phyloP scores from a whole-genome alignment of 805 yeast species.

The Wickerhamiella lipophila region DNA sequence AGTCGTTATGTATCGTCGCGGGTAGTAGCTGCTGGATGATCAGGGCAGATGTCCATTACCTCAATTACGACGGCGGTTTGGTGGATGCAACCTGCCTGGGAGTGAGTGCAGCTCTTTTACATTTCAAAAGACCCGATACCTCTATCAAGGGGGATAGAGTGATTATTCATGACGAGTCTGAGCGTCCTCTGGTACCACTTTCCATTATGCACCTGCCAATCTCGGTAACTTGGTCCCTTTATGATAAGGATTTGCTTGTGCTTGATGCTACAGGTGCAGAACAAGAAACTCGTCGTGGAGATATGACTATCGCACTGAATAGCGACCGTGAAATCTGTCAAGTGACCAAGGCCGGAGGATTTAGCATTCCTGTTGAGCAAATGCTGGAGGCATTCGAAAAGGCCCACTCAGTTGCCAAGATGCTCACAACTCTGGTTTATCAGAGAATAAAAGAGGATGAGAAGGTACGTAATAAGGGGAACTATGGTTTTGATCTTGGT shows the following conservation, averaged over 20 bases:
- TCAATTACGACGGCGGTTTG: slow-evolving; percentile 86
- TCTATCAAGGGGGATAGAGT: slow-evolving; percentile 40
- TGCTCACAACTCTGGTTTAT: slow-evolving; percentile 52
- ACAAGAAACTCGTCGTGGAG: slow-evolving; percentile 64
- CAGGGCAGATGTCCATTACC: slow-evolving; percentile 77
- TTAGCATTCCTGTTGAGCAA: slow-evolving; percentile 60
- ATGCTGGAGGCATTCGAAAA: slow-evolving; percentile 55
- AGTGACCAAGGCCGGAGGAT: slow-evolving; percentile 78
- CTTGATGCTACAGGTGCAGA: slow-evolving; percentile 70
- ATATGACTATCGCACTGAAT: slow-evolving; percentile 73
- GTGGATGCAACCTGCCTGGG: slow-evolving; percentile 86
- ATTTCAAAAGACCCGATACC: slow-evolving; percentile 74
- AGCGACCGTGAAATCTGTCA: slow-evolving; percentile 87
- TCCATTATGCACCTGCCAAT: slow-evolving; percentile 82
- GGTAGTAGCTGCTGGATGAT: slow-evolving; percentile 87
- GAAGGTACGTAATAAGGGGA: slow-evolving; percentile 34
- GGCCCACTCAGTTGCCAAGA: slow-evolving; percentile 52
- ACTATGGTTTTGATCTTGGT: slow-evolving; percentile 25
- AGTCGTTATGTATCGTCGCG: slow-evolving; percentile 77
- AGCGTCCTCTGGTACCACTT: slow-evolving; percentile 76
- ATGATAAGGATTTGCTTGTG: slow-evolving; percentile 32
- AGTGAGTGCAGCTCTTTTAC: slow-evolving; percentile 73
- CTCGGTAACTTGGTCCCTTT: slow-evolving; percentile 80
- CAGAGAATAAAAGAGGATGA: slow-evolving; percentile 44
- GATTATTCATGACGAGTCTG: slow-evolving; percentile 56